phyloP scores from a whole-genome alignment of 2,329 filamentous ascomycete species.

The Drechslera avenae region DNA sequence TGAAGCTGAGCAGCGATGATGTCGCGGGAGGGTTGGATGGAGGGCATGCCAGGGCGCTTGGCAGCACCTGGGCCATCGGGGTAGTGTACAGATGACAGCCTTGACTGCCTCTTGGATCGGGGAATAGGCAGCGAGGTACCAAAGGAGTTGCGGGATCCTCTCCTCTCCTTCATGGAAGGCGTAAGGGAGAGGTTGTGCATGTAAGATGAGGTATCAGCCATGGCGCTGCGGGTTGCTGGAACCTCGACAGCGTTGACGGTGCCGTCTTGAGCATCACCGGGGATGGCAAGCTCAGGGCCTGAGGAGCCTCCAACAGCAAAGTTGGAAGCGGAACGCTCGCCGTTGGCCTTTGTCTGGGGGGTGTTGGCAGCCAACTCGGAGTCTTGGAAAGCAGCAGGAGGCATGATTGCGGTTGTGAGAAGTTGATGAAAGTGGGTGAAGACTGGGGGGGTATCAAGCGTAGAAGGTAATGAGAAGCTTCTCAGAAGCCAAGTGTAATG shows the following conservation, averaged over 20 bases:
- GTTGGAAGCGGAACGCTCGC: slow-evolving; percentile 21
- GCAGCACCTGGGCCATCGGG: slow-evolving; percentile 54
- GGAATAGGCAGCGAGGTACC: slow-evolving; percentile 75
- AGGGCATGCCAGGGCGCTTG: slow-evolving; percentile 62
- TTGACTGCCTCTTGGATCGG: slow-evolving; percentile 69
- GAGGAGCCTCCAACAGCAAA: slow-evolving; percentile 29
- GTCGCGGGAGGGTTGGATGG: slow-evolving; percentile 66
- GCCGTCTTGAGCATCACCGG: slow-evolving; percentile 43
- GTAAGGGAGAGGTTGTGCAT: slow-evolving; percentile 75
- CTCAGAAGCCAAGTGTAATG: slow-evolving; percentile 8
- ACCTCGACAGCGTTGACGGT: slow-evolving; percentile 65
- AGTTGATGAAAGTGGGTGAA: slow-evolving; percentile 1
- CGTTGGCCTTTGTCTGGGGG: slow-evolving; percentile 30
- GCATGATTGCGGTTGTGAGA: slow-evolving; percentile 49
- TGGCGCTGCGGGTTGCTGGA: slow-evolving; percentile 69
- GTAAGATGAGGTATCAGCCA: slow-evolving; percentile 69
- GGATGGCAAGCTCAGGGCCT: slow-evolving; percentile 44
- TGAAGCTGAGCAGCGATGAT: slow-evolving; percentile 74
- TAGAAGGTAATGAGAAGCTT: slow-evolving; percentile 7
- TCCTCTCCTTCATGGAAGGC: slow-evolving; percentile 70
- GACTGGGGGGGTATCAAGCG: slow-evolving; percentile 11
- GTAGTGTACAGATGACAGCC: slow-evolving; percentile 66
- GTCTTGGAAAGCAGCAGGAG: slow-evolving; percentile 60
- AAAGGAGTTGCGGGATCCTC: slow-evolving; percentile 76
- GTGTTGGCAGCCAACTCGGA: slow-evolving; percentile 55